These are phyloP conservation scores for Ambrosiella cleistominuta DNA, from an alignment of 2,329 filamentous ascomycete species.

Conservation along the genomic window DNA sequence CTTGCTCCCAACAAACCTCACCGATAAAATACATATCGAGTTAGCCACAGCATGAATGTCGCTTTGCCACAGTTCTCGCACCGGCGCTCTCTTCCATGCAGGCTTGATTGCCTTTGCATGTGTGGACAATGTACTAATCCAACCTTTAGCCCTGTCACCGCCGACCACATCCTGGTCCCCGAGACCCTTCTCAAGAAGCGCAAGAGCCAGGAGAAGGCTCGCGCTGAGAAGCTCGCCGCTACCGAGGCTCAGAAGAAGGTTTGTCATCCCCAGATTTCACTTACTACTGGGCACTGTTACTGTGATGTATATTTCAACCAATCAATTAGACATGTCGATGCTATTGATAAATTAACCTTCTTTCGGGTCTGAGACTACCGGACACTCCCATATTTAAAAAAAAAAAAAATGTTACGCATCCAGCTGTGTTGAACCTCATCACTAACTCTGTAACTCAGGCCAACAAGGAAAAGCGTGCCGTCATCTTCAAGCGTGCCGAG, in stretches of 20 bases:
- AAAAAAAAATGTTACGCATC: slow-evolving; percentile 2
- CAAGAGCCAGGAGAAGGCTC: slow-evolving; percentile 99
- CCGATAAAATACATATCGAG: slow-evolving; percentile 72
- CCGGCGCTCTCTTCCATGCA: slow-evolving; percentile 52
- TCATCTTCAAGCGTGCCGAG: slow-evolving; percentile 99
- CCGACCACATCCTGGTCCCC: slow-evolving; percentile 91
- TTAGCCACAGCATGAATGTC: slow-evolving; percentile 81
- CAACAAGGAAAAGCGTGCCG: slow-evolving; percentile 95
- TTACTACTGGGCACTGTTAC: neutral
- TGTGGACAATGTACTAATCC: slow-evolving; percentile 65
- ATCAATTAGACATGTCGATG: slow-evolving; percentile 98
- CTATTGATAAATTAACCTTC: slow-evolving; percentile 96
- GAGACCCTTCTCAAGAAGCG: slow-evolving; percentile 99
- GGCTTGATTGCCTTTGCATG: slow-evolving; percentile 33
- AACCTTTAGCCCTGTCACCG: slow-evolving; percentile 65
- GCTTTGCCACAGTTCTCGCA: slow-evolving; percentile 86
- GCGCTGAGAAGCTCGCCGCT: slow-evolving; percentile 68
- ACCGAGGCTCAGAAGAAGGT: slow-evolving; percentile 83
- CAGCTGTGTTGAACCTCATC: neutral
- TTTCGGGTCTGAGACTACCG: slow-evolving; percentile 82
- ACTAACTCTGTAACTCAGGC: slow-evolving; percentile 35
- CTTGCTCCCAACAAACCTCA: slow-evolving; percentile 31
- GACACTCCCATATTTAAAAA: slow-evolving; percentile 9
- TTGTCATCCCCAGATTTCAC: slow-evolving; percentile 25
- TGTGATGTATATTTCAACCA: slow-evolving; percentile 59